Base-by-base conservation (phyloP, 352 stramenopile species). In the Globisporangium sylvaticum region DNA sequence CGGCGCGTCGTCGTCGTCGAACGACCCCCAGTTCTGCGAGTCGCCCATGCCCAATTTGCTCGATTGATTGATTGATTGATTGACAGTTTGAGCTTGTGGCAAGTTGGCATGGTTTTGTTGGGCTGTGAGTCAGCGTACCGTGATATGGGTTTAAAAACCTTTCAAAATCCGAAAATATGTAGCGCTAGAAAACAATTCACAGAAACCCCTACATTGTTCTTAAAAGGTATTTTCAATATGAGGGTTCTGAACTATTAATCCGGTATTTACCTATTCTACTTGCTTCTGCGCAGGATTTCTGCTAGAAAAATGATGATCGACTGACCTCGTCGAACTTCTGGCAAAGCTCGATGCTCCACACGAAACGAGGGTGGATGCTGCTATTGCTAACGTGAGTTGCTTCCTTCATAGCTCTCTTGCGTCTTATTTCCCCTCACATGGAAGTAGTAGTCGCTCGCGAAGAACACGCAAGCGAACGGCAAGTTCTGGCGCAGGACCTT, bases 1-100 rank as follows among this genome's bases (percentile, higher is more conserved):
- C 8, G 64, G 56, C 68, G 66, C 59, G 55, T 55, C 64, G 25
- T 77, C 70, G 24, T 80, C 78, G 32, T 92, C 83, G 76, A 92
- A 94, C 58, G 85, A 87, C 67, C 77, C 88, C 85, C 85, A 94
- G 60, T 91, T 91, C 76, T 93, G 81, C 50, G 83, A 91, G 72
- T 91, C 83, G 48, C 81, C 72, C 85, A 93, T 91, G 60, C 27
- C 52, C 1, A 20, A 37, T 61, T 25, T 24, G 46, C 12, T 57
- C 3, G 56, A 59, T 32, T 50, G 25, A 62, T 18, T 46, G 54
- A 18, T 42, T 29, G 22, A 67, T 48, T 48, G 50, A 62, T 71
- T 63, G n/a, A 58, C 44, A 46, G n/a, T n/a, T n/a, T 48, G 39
- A 48, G 39, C n/a, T 48, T 14, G 39, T 12, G 37, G 12, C 37